These are phyloP conservation scores for Penicillium sp. DNA, from an alignment of 2,329 filamentous ascomycete species.

Conservation along the genomic window DNA sequence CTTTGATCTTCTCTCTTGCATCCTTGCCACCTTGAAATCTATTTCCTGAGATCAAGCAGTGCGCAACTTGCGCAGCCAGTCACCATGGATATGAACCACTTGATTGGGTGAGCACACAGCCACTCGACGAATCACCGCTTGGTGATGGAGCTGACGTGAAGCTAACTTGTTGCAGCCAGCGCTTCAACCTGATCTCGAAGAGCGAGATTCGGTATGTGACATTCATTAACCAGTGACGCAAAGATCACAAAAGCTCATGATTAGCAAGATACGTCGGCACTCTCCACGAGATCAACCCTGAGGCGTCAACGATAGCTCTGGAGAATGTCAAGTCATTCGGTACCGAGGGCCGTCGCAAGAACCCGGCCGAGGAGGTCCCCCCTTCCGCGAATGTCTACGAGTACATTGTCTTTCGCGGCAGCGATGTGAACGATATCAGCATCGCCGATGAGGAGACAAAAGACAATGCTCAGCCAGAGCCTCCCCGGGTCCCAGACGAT, in stretches of 20 bases:
- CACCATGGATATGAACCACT: constrained; percentile 46
- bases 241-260: constrained; percentile 30
- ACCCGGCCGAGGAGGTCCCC: constrained; percentile 73
- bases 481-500: constrained; percentile 79
- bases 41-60: constrained; percentile 23
- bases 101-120: constrained; percentile 41
- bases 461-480: constrained; percentile 65
- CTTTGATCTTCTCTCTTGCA: constrained; percentile 18
- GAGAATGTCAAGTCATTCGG: constrained; percentile 94
- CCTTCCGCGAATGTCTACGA: constrained; percentile 88
- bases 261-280: constrained; percentile 78
- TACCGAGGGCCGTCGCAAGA: constrained; percentile 79
- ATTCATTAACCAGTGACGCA: constrained; percentile 12
- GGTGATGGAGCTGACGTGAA: constrained; percentile 29
- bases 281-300: constrained; percentile 96
- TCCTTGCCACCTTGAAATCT: constrained; percentile 21
- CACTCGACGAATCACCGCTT: constrained; percentile 27
- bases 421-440: constrained; percentile 95
- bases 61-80: constrained; percentile 27
- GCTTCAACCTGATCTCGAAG: constrained; percentile 94
- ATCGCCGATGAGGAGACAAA: constrained; percentile 77
- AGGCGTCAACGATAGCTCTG: constrained; percentile 91
- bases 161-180: constrained; percentile 57
- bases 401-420: constrained; percentile 97
- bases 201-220: constrained; percentile 83